Base-by-base conservation (phyloP, 2,329 filamentous ascomycete genomes). In the Emericellopsis atlantica region DNA sequence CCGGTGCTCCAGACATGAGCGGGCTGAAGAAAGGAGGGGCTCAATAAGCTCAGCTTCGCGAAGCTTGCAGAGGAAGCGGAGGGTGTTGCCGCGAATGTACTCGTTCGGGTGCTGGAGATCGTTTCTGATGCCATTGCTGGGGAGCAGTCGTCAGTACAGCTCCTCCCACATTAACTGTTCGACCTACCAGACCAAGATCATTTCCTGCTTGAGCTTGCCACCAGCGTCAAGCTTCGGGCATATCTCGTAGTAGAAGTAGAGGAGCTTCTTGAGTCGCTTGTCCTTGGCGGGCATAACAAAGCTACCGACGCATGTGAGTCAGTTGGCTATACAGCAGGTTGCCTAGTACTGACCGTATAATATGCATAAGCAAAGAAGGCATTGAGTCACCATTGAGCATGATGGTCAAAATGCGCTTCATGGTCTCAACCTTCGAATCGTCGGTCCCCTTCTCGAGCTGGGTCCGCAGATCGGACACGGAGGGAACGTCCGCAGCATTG, bases 161-260 rank as follows among this genome's bases (percentile, higher is more conserved):
- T 29, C 12, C n/a, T 33, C 7, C 15, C 12, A 8, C 18, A 7
- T 29, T 3, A 6, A 29, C 26, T 29, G 12, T 9, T 29, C 32
- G 42, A 44, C 57, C 37, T 52, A 95, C 90, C 92, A 98, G 54
- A 98, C 92, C 56, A 98, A 69, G 61, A 98, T 98, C 87, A 95
- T 96, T 68, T 98, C 92, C 66, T 98, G 92, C 73, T 95, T 95
- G 49, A 98, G 70, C 74, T 96, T 98, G 56, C 92, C 92, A 57
- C 72, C 81, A 41, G 81, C 72, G 63, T 98, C 92, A 44, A 88
- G 80, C 69, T 98, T 98, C 33, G 90, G 92, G 62, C 92, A 96
- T 60, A 96, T 92, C 67, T 98, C 92, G 61, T 96, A 95, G 70
- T 98, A 98, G 64, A 98, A 92, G 67, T 98, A 98, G 42, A 98